Evolutionary conservation across 371 early-diverging fungal genomes (phyloP).

Genomic region (Apophysomyces trapeziformis): DNA sequence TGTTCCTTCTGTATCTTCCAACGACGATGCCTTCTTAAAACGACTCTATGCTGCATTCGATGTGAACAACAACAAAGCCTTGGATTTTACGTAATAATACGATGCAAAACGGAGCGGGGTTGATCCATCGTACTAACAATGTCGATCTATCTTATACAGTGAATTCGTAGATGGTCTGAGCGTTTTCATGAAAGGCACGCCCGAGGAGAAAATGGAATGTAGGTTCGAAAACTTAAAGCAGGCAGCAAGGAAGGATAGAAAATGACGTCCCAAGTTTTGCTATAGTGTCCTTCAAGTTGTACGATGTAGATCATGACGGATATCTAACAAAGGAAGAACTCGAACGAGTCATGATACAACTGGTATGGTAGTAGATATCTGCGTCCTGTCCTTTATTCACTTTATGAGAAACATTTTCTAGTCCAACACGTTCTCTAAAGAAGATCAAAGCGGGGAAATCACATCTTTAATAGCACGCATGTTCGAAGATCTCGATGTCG

Average conservation of each 20-base stretch:
- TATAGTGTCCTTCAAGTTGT: constrained; percentile 82
- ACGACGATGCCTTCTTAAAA: constrained; percentile 77
- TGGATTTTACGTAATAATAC: constrained; percentile 61
- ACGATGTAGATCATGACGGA: constrained; percentile 83
- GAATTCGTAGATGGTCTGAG: constrained; percentile 82
- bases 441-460: constrained; percentile 72
- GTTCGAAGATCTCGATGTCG: constrained; percentile 85
- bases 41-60: constrained; percentile 85
- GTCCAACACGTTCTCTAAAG: constrained; percentile 69
- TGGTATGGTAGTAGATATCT: constrained; percentile 52
- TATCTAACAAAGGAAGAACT: constrained; percentile 78
- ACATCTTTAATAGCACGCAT: constrained; percentile 66
- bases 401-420: constrained; percentile 13
- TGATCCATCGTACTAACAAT: too few species aligned
- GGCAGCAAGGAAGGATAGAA: constrained; percentile 1
- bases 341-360: constrained; percentile 71
- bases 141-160: constrained; percentile 17
- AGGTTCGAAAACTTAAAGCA: constrained; percentile 24
- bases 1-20: constrained; percentile 58
- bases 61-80: constrained; percentile 64
- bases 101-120: neutral
- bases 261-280: neutral
- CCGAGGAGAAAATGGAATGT: constrained; percentile 82
- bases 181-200: constrained; percentile 79
- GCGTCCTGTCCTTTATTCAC: neutral